These are phyloP conservation scores for Spergularia marina DNA, from an alignment of 148 eudicot species.

Conservation along the genomic window DNA sequence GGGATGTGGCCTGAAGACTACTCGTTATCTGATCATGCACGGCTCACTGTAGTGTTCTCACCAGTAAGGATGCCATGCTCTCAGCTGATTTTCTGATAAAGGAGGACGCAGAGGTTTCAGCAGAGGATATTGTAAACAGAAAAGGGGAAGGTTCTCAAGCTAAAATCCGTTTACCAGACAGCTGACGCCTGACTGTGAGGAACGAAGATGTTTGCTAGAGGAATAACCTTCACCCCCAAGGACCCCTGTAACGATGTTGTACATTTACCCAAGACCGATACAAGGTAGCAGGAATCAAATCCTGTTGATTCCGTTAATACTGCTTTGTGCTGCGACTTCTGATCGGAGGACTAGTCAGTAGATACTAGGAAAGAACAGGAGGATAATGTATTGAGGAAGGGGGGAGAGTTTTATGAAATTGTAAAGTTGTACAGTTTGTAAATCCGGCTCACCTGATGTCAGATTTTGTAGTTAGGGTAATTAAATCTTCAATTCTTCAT, in stretches of 20 bases:
- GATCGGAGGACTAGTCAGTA: conserved; percentile 4
- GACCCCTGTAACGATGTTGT: conserved; percentile 2
- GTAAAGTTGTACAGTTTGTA: conserved; percentile 24
- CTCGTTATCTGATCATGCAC: conserved; percentile 97
- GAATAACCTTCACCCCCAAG: not conserved
- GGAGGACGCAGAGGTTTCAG: conserved; percentile 7
- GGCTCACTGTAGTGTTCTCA: conserved; percentile 89
- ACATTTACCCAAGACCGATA: conserved; percentile 1
- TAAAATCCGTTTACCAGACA: not conserved
- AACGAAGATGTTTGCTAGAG: not conserved
- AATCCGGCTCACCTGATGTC: conserved; percentile 19
- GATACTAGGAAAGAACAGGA: not conserved
- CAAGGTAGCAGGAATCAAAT: conserved; percentile 1
- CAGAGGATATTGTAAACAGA: conserved; percentile 7
- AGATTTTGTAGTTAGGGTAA: conserved; percentile 27
- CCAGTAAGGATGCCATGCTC: conserved; percentile 90
- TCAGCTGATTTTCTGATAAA: conserved; percentile 40
- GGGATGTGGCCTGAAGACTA: conserved; percentile 98
- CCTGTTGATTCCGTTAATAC: conserved; percentile 5
- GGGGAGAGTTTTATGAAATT: not conserved
- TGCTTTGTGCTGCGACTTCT: conserved; percentile 12
- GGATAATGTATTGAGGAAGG: not conserved
- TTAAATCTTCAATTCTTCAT: not conserved
- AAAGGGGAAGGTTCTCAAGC: not conserved
- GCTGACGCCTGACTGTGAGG: not conserved